Conservation (phyloP, 2,329 filamentous ascomycete genomes). For the Herpotrichia juniperi region DNA sequence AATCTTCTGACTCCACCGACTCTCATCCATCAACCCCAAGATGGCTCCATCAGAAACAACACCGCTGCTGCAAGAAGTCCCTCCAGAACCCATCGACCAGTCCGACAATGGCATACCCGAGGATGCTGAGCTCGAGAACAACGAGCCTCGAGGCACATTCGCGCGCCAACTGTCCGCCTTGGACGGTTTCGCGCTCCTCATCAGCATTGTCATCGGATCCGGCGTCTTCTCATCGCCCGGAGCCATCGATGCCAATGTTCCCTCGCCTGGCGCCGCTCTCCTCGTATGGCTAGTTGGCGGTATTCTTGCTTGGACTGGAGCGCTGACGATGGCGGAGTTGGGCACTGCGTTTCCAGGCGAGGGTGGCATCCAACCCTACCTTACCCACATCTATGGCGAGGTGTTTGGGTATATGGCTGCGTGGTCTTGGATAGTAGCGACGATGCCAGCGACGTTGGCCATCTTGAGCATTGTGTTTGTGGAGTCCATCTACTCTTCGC, state of each 20-base stretch:
- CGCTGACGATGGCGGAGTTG: constrained; percentile 66
- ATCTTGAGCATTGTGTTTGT: constrained; percentile 69
- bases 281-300: constrained; percentile 68
- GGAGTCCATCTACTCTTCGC: constrained; percentile 51
- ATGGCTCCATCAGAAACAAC: constrained; percentile 12
- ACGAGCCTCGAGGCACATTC: constrained; percentile 33
- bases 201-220: constrained; percentile 69
- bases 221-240: constrained; percentile 70
- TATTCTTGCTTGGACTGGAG: constrained; percentile 68
- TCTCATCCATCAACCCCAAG: not conserved
- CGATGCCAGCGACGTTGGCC: constrained; percentile 69
- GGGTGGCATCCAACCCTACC: constrained; percentile 68
- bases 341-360: constrained; percentile 69
- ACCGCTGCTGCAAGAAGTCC: constrained; percentile 2
- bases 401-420: constrained; percentile 66
- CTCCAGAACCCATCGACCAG: not conserved
- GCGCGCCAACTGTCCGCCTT: constrained; percentile 37
- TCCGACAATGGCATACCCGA: not conserved
- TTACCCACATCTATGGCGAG: constrained; percentile 67
- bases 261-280: constrained; percentile 64
- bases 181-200: constrained; percentile 62
- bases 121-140: constrained; percentile 15
- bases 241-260: constrained; percentile 67
- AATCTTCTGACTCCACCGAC: not conserved
- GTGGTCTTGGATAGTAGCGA: constrained; percentile 70